Conservation (phyloP, 257 asterid genomes). For the Nemophila menziesii region DNA sequence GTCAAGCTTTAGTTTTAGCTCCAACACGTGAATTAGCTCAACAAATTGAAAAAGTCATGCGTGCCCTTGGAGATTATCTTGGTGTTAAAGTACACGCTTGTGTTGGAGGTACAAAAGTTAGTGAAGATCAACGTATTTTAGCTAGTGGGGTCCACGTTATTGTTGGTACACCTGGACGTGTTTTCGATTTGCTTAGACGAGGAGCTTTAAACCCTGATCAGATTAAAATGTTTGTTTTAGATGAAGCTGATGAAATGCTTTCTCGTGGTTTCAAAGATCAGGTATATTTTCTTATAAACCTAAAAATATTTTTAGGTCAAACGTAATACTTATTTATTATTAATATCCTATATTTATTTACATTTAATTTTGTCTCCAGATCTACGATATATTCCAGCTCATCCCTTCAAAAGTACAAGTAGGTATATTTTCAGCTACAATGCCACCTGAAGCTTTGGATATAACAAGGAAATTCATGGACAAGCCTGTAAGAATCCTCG, state of each 20-base stretch:
- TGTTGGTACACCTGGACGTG: slow-evolving; percentile 20
- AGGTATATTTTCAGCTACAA: slow-evolving; percentile 18
- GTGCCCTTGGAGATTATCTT: slow-evolving; percentile 17
- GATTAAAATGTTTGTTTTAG: slow-evolving; percentile 17
- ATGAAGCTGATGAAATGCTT: slow-evolving; percentile 20
- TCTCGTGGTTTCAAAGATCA: slow-evolving; percentile 20
- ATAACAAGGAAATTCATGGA: slow-evolving; percentile 18
- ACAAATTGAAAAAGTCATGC: slow-evolving; percentile 17
- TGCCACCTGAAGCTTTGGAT: slow-evolving; percentile 19
- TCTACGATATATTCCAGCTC: slow-evolving; percentile 19
- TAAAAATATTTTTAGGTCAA: not conserved
- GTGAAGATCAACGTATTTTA: slow-evolving; percentile 19
- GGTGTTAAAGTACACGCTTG: slow-evolving; percentile 17
- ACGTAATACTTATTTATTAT: not conserved
- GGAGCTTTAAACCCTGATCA: slow-evolving; percentile 14
- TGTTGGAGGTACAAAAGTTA: slow-evolving; percentile 18
- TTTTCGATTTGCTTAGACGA: slow-evolving; percentile 15
- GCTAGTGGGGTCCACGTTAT: slow-evolving; percentile 17
- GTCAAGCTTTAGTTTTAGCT: slow-evolving; percentile 18
- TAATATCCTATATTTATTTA: no score
- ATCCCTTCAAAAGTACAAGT: slow-evolving; percentile 16
- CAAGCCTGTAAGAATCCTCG: slow-evolving; percentile 19
- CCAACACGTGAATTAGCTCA: slow-evolving; percentile 22
- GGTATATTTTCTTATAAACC: slow-evolving; percentile 5
- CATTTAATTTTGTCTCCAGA: slow-evolving; percentile 4